Conservation (phyloP, 202 grass and related monocot species). For the Carex arenaria region DNA sequence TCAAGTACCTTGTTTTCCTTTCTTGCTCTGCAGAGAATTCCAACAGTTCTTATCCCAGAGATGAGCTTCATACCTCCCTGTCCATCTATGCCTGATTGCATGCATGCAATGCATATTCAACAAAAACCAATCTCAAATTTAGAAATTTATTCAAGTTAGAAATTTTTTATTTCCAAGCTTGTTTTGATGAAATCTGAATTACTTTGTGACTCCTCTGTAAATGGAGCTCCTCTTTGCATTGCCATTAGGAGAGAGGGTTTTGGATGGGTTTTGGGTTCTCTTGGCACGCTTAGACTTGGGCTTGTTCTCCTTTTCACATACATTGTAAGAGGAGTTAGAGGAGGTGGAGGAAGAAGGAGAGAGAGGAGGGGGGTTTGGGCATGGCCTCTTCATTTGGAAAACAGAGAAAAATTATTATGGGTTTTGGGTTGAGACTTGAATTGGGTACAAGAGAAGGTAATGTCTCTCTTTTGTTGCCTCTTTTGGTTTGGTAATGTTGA, state of each 20-base stretch:
- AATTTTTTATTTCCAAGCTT: neutral
- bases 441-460: neutral
- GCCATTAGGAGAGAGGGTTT: slow-evolving; percentile 30
- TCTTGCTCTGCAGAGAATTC: slow-evolving; percentile 75
- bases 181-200: neutral
- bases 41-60: slow-evolving; percentile 93
- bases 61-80: slow-evolving; percentile 94
- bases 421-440: slow-evolving; percentile 10
- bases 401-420: neutral
- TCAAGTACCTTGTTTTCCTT: slow-evolving; percentile 82
- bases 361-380: slow-evolving; percentile 23
- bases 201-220: slow-evolving; percentile 94
- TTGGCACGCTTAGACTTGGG: slow-evolving; percentile 52
- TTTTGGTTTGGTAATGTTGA: neutral
- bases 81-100: slow-evolving; percentile 83
- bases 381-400: slow-evolving; percentile 16
- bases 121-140: neutral
- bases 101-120: slow-evolving; percentile 29
- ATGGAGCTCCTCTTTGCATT: slow-evolving; percentile 74
- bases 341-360: slow-evolving; percentile 41
- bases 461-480: neutral
- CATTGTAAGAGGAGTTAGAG: slow-evolving; percentile 32
- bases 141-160: neutral
- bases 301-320: slow-evolving; percentile 25
- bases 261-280: slow-evolving; percentile 28